phyloP scores from a whole-genome alignment of 345 rosid species.

The Camelina laxa region DNA sequence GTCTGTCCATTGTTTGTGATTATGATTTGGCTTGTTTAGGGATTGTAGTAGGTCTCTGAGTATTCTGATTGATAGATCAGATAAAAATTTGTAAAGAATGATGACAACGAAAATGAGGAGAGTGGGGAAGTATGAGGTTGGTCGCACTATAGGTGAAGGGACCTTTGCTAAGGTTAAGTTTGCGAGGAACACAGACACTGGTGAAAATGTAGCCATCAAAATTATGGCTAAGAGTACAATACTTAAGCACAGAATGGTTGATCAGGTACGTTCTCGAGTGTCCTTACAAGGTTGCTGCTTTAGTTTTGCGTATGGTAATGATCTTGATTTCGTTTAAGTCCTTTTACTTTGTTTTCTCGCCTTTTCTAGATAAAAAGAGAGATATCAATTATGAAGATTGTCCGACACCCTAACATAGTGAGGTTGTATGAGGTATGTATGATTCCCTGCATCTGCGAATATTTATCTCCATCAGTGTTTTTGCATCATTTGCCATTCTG shows the following conservation, averaged over 20 bases:
- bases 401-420: conserved; percentile 83
- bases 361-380: conserved; percentile 75
- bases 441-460: not conserved
- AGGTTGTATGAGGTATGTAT: conserved; percentile 76
- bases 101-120: conserved; percentile 56
- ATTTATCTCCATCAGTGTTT: not conserved
- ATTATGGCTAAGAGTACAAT: conserved; percentile 78
- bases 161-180: conserved; percentile 96
- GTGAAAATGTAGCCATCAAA: conserved; percentile 85
- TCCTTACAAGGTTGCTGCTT: not conserved
- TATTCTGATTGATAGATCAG: conserved; percentile 16
- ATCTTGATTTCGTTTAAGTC: not conserved
- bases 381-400: conserved; percentile 94
- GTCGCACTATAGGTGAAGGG: conserved; percentile 90
- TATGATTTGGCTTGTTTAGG: conserved; percentile 9
- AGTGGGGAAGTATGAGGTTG: conserved; percentile 84
- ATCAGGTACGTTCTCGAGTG: conserved; percentile 61
- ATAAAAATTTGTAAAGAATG: conserved; percentile 33
- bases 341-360: not conserved
- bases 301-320: not conserved
- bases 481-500: conserved; percentile 6
- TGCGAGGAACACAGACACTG: conserved; percentile 69
- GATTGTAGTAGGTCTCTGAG: not conserved
- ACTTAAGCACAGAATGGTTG: conserved; percentile 85
- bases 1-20: not conserved